A percentile compares a stretch with the other conserved stretches of the same genome.
These are phyloP conservation scores for Actinomortierella ambigua DNA, from an alignment of 371 early-diverging fungal genomes.

Conservation along the genomic window DNA sequence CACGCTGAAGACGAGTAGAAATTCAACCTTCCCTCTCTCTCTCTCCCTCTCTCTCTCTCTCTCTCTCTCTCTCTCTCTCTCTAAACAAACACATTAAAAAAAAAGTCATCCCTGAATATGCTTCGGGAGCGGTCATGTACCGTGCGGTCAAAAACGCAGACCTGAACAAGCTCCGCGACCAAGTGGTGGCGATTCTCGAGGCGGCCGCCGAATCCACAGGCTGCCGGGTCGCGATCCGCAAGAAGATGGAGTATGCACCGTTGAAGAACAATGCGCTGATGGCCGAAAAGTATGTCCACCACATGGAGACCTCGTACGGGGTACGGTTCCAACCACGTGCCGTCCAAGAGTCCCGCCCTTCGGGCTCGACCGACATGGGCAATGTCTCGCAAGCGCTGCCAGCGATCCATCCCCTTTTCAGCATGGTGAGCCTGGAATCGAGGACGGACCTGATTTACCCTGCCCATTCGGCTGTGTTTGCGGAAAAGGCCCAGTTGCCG, in stretches of 20 bases:
- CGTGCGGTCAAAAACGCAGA: constrained; percentile 60
- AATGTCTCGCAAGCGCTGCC: constrained; percentile 62
- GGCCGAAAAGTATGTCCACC: constrained; percentile 53
- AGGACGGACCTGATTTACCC: constrained; percentile 25
- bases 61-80: not conserved
- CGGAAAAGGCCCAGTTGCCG: constrained; percentile 60
- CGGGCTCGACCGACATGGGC: constrained; percentile 77
- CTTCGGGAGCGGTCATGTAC: constrained; percentile 57
- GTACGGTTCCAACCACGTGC: constrained; percentile 38
- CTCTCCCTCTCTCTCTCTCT: not conserved
- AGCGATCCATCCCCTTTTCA: constrained; percentile 54
- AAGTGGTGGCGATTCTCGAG: constrained; percentile 61
- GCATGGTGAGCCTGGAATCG: constrained; percentile 28
- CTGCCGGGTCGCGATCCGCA: constrained; percentile 58
- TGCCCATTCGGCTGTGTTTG: constrained; percentile 51
- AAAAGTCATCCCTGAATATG: constrained; percentile 67
- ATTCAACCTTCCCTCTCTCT: too few relatives aligned
- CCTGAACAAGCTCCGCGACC: constrained; percentile 53
- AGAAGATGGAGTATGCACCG: constrained; percentile 56
- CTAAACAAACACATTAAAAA: too few relatives aligned
- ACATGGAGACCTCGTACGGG: constrained; percentile 57
- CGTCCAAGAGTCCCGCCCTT: constrained; percentile 47
- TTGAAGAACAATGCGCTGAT: constrained; percentile 60
- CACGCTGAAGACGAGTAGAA: too few relatives aligned
- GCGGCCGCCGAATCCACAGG: constrained; percentile 75